phyloP scores from a whole-genome alignment of 495 filamentous ascomycete species.

The Lasiosphaeria ovina region DNA sequence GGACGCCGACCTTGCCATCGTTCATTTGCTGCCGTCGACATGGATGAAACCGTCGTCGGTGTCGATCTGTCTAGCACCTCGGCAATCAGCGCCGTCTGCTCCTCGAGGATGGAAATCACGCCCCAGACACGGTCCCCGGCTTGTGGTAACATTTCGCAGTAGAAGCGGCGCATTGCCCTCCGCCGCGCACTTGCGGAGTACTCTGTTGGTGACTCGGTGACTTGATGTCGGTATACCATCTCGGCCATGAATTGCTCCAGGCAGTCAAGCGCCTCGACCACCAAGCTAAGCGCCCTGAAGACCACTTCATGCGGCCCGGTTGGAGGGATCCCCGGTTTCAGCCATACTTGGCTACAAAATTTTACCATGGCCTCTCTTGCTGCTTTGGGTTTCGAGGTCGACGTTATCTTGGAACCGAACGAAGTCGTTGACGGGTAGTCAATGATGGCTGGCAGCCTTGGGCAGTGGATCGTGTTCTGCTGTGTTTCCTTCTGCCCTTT shows the following conservation, averaged over 20 bases:
- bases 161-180: conserved; percentile 3
- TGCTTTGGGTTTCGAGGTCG: no score
- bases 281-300: no score
- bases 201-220: not conserved
- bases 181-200: not conserved
- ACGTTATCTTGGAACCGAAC: no score
- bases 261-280: not conserved
- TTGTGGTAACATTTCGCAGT: conserved; percentile 4
- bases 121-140: conserved; percentile 3
- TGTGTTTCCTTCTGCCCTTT: no score
- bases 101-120: conserved; percentile 3
- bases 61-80: not conserved
- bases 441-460: no score
- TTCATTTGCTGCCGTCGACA: not conserved
- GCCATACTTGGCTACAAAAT: no score
- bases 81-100: conserved; percentile 6
- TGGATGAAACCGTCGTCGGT: not conserved
- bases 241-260: not conserved
- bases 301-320: no score
- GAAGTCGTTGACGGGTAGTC: no score
- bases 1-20: no score
- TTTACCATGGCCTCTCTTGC: no score
- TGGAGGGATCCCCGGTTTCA: no score
- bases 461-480: no score
- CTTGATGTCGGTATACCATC: not conserved